phyloP scores from a whole-genome alignment of 169 alveolate species.

The Plasmodium inui region DNA sequence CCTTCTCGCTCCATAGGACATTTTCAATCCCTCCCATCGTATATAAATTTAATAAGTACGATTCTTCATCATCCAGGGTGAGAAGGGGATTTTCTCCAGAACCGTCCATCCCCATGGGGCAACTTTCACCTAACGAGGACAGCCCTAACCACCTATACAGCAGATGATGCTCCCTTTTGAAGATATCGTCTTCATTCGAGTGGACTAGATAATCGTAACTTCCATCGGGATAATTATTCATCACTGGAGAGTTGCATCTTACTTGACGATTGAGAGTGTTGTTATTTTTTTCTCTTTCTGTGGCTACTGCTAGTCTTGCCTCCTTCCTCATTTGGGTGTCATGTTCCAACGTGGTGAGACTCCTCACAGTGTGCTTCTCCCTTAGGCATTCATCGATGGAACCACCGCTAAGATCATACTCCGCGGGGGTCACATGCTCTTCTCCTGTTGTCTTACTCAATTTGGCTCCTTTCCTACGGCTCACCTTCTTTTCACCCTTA shows the following conservation, averaged over 20 bases:
- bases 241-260: background rate
- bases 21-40: background rate
- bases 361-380: background rate
- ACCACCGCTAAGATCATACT: background rate
- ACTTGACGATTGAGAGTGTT: background rate
- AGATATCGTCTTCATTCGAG: background rate
- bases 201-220: background rate
- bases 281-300: background rate
- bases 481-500: background rate
- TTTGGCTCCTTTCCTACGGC: background rate
- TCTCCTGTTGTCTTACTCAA: too few species aligned
- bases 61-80: background rate
- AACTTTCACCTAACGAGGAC: background rate
- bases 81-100: background rate
- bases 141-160: background rate
- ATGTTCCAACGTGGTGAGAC: background rate
- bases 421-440: background rate
- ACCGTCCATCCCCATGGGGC: background rate
- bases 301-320: background rate
- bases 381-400: background rate
- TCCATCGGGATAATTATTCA: background rate
- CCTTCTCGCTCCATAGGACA: background rate
- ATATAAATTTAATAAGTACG: background rate
- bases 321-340: background rate
- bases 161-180: background rate